A percentile compares a stretch with the other conserved stretches of the same genome.
phyloP scores from a whole-genome alignment of 2,329 filamentous ascomycete species.

The Coniochaeta pulveracea region DNA sequence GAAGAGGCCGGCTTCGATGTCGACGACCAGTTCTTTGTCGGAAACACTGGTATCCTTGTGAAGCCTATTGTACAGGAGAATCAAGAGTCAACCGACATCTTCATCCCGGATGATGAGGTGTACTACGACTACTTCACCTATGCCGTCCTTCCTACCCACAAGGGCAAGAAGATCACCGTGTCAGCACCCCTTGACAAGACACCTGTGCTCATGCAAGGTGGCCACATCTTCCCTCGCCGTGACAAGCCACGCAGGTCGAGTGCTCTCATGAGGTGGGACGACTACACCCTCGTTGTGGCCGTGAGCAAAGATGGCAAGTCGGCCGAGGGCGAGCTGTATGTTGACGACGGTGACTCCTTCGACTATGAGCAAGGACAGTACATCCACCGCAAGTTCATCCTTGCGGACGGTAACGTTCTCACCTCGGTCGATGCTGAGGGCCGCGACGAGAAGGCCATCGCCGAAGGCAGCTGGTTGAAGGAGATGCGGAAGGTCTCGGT shows the following conservation, averaged over 20 bases:
- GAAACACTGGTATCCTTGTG: constrained; percentile 76
- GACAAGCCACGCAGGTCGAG: constrained; percentile 79
- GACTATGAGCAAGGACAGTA: constrained; percentile 78
- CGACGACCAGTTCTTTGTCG: constrained; percentile 90
- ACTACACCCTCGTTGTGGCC: constrained; percentile 80
- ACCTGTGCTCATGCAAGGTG: constrained; percentile 83
- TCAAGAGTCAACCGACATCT: constrained; percentile 62
- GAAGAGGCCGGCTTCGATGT: constrained; percentile 81
- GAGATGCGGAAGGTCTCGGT: constrained; percentile 66
- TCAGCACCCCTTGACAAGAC: constrained; percentile 75
- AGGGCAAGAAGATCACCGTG: constrained; percentile 59
- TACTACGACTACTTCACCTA: constrained; percentile 97
- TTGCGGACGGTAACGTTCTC: constrained; percentile 47
- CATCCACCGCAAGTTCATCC: constrained; percentile 73
- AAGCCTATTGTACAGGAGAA: constrained; percentile 81
- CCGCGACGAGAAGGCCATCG: constrained; percentile 40
- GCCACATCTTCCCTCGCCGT: constrained; percentile 82
- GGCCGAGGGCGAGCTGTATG: constrained; percentile 71
- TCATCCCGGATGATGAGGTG: constrained; percentile 76
- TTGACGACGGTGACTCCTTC: constrained; percentile 89
- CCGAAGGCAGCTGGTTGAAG: constrained; percentile 66
- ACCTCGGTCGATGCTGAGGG: constrained; percentile 56
- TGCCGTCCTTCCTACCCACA: constrained; percentile 55
- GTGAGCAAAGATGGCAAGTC: constrained; percentile 52
- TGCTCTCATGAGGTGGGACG: constrained; percentile 85